Percentiles rank a stretch among this genome's conserved stretches.
Conservation (phyloP, 106 monocot species). For the Hemerocallis citrina region DNA sequence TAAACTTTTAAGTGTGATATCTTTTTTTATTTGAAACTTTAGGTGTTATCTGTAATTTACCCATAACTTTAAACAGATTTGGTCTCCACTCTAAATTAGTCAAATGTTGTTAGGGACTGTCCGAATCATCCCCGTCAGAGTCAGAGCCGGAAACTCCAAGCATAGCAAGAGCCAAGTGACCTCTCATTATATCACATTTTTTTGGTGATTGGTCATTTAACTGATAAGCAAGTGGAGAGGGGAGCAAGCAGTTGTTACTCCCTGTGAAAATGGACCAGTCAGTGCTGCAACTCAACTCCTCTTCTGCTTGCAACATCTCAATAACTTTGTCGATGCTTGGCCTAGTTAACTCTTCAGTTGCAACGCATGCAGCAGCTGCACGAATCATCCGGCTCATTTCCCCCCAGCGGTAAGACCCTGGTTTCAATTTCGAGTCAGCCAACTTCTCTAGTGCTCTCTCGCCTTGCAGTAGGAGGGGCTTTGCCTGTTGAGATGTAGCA, state of each 20-base stretch:
- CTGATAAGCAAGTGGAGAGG: constrained; percentile 23
- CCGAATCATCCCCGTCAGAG: constrained; percentile 36
- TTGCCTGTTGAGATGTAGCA: constrained; percentile 41
- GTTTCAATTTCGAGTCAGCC: constrained; percentile 45
- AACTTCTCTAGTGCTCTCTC: constrained; percentile 40
- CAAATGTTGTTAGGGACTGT: constrained; percentile 10
- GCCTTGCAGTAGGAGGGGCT: constrained; percentile 47
- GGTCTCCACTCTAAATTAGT: background rate
- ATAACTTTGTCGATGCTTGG: constrained; percentile 57
- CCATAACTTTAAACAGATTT: too few relatives aligned
- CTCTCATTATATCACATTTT: constrained; percentile 32
- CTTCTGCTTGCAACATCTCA: constrained; percentile 44
- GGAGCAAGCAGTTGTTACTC: constrained; percentile 18
- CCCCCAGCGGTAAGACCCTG: constrained; percentile 14
- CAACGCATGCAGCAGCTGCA: constrained; percentile 63
- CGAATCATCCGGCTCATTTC: constrained; percentile 44
- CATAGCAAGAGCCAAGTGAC: constrained; percentile 77
- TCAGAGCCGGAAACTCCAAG: constrained; percentile 64
- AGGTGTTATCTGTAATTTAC: too few relatives aligned
- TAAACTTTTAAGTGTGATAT: too few relatives aligned
- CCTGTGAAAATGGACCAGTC: constrained; percentile 32
- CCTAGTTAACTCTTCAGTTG: constrained; percentile 43
- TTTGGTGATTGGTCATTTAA: constrained; percentile 13
- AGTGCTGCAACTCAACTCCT: constrained; percentile 11
- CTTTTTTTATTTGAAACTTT: too few relatives aligned